Conservation (phyloP, 2,329 filamentous ascomycete species). For the Trichoderma asperellum region DNA sequence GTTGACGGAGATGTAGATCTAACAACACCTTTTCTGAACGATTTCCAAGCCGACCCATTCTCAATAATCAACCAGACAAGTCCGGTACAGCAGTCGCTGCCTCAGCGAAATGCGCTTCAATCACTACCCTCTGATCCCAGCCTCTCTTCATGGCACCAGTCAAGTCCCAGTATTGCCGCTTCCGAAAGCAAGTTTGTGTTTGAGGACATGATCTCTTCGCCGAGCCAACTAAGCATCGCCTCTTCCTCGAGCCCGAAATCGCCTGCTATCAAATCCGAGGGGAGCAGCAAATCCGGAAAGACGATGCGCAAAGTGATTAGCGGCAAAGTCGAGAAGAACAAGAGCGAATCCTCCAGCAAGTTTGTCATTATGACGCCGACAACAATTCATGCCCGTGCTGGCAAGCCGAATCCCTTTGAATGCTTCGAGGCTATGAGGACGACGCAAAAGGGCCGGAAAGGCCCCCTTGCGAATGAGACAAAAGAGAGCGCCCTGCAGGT, state of each 20-base stretch:
- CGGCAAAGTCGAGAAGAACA: conserved; percentile 53
- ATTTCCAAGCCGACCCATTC: conserved; percentile 42
- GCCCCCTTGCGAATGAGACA: conserved; percentile 57
- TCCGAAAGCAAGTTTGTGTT: conserved; percentile 44
- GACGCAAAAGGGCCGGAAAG: conserved; percentile 60
- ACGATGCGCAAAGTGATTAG: conserved; percentile 50
- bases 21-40: conserved; percentile 37
- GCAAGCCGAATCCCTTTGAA: conserved; percentile 57
- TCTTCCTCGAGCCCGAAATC: conserved; percentile 40
- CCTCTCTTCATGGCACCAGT: conserved; percentile 48
- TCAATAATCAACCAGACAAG: conserved; percentile 35
- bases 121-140: conserved; percentile 30
- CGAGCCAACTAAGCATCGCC: conserved; percentile 34
- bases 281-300: conserved; percentile 38
- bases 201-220: conserved; percentile 46
- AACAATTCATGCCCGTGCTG: conserved; percentile 55
- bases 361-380: conserved; percentile 61
- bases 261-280: conserved; percentile 37
- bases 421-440: conserved; percentile 58
- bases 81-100: conserved; percentile 42
- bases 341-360: conserved; percentile 47
- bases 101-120: conserved; percentile 42
- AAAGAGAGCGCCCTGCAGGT: conserved; percentile 60
- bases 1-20: conserved; percentile 35
- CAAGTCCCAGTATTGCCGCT: conserved; percentile 38